Conservation (phyloP, 2,329 filamentous ascomycete genomes). For the Aspergillus terreus region DNA sequence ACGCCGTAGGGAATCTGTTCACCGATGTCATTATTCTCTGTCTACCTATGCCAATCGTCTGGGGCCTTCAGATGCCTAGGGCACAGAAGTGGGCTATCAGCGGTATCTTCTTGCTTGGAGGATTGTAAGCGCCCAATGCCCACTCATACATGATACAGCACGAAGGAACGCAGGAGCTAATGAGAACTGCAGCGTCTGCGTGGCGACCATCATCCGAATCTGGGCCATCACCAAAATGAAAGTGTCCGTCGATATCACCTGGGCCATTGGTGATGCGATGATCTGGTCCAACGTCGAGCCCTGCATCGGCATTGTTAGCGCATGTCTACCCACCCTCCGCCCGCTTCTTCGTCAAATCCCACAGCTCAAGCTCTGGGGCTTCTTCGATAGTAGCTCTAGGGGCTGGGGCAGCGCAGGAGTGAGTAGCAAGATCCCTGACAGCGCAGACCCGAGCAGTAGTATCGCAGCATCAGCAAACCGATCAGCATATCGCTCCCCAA, state of each 20-base stretch:
- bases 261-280: conserved; percentile 16
- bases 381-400: neutral
- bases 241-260: conserved; percentile 14
- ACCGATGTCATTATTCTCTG: conserved; percentile 16
- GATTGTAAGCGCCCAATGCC: conserved; percentile 9
- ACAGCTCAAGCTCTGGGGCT: neutral
- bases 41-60: conserved; percentile 16
- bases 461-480: neutral
- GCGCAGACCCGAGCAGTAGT: neutral
- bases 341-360: conserved; percentile 10
- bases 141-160: neutral
- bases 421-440: neutral
- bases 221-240: conserved; percentile 14
- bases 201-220: conserved; percentile 16
- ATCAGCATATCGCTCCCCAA: neutral
- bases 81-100: conserved; percentile 10
- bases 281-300: conserved; percentile 22
- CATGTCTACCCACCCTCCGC: conserved; percentile 16
- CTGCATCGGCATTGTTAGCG: conserved; percentile 19
- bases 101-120: conserved; percentile 17
- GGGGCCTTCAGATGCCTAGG: conserved; percentile 13
- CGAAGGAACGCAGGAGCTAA: neutral
- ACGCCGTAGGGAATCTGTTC: conserved; percentile 14
- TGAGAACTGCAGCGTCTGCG: conserved; percentile 12
- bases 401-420: neutral